Conservation (phyloP, 495 filamentous ascomycete species). For the Xylaria grammica region DNA sequence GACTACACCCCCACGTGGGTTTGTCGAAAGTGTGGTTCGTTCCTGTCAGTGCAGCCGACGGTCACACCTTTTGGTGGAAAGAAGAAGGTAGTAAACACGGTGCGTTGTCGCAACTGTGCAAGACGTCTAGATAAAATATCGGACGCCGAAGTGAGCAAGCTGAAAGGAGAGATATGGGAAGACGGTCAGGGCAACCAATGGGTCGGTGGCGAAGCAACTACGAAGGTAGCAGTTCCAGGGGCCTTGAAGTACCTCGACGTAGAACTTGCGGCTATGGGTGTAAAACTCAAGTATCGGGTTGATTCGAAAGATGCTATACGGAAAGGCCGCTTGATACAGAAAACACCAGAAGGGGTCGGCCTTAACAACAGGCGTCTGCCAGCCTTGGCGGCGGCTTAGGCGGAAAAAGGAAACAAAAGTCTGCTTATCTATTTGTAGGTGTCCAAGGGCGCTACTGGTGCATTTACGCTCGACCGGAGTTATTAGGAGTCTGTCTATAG, state of each 20-base stretch:
- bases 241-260: conserved; percentile 93
- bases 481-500: conserved; percentile 9
- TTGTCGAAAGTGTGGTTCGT: conserved; percentile 84
- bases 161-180: conserved; percentile 82
- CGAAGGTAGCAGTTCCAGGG: conserved; percentile 88
- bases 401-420: not conserved
- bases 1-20: conserved; percentile 88
- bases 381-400: conserved; percentile 9
- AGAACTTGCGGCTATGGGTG: conserved; percentile 91
- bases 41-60: conserved; percentile 80
- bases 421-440: not conserved
- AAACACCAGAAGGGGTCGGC: conserved; percentile 29
- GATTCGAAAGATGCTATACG: conserved; percentile 58
- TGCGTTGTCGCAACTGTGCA: conserved; percentile 87
- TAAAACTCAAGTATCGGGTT: conserved; percentile 87
- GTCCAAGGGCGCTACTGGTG: not conserved
- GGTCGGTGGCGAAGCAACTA: conserved; percentile 87
- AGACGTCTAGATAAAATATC: conserved; percentile 58
- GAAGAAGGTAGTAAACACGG: conserved; percentile 54
- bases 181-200: conserved; percentile 82
- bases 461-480: conserved; percentile 19
- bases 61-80: conserved; percentile 73
- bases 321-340: conserved; percentile 46
- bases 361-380: conserved; percentile 32
- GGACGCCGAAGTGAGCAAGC: conserved; percentile 61